Base-by-base conservation (phyloP, 192 early-diverging fungal species). In the Gamsiella multidivaricata region DNA sequence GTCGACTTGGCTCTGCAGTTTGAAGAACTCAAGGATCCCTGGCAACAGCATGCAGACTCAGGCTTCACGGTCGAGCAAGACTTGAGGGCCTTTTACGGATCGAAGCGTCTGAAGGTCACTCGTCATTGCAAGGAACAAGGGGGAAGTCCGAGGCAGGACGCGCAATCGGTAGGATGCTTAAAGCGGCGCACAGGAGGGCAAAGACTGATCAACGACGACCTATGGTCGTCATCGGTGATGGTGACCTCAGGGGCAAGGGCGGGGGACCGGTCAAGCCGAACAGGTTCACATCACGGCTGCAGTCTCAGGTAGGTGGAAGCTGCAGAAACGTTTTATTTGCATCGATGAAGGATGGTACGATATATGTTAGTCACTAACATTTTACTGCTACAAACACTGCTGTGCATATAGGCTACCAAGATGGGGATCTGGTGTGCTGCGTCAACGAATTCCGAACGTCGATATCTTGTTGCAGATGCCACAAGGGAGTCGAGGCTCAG, bases 181-280 rank as follows among this genome's bases (percentile, higher is more conserved):
- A 34, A 15, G 53, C 31, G 5, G 29, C 17, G 25, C 53, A 31
- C 31, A 18, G 2, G 4, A 29, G 53, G 31, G 26, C 29, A 54
- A 34, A 33, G 29, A 33, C 17, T 31, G 53, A 17, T 14, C 2
- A 54, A 15, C 29, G 53, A 18, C 28, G 18, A 31, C 28, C 32
- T 1, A 5, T 54, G 6, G 51, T 54, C n/a, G 53, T 34, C 29
- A 54, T 54, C n/a, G 53, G 53, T 2, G 53, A 54, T 33, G 53
- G 53, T 11, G 53, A 54, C n/a, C 32, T 54, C 5, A 32, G 31
- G 22, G 17, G 6, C 17, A 34, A 18, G n/a, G 31, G 31, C 5
- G 53, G 53, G 7, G 29, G 18, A 33, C 12, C 18, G 17, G 53
- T 54, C 29, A 54, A 22, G 31, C 17, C 53, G 3, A 54, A 54